These are phyloP conservation scores for Achaetomiella virescens DNA, from an alignment of 495 filamentous ascomycete species.

Conservation along the genomic window DNA sequence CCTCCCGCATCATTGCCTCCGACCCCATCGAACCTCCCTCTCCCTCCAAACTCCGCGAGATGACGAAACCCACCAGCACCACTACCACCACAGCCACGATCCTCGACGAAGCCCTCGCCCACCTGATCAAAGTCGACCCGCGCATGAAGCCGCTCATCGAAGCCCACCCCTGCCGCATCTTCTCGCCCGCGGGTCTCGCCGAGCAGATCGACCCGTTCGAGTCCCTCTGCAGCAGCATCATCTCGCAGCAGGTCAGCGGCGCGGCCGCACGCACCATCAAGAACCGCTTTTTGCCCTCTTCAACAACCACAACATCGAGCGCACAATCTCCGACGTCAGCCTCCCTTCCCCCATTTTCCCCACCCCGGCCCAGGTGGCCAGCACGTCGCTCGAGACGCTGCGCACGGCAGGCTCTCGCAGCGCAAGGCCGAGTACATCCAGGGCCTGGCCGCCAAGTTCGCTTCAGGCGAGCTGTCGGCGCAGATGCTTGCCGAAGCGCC, in stretches of 20 bases:
- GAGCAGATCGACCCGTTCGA: constrained; percentile 86
- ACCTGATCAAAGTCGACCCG: constrained; percentile 70
- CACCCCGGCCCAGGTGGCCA: constrained; percentile 62
- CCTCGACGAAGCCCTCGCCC: constrained; percentile 68
- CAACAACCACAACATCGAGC: constrained; percentile 28
- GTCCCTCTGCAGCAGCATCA: constrained; percentile 75
- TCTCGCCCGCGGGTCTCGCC: constrained; percentile 73
- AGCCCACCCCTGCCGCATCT: constrained; percentile 67
- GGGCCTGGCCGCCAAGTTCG: constrained; percentile 78
- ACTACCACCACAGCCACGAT: constrained; percentile 67
- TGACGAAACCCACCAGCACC: constrained; percentile 41
- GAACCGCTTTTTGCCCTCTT: constrained; percentile 80
- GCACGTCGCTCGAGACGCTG: constrained; percentile 53
- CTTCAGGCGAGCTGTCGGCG: constrained; percentile 63
- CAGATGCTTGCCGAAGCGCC: constrained; percentile 65
- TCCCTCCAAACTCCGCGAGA: constrained; percentile 46
- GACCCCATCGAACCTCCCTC: constrained; percentile 46
- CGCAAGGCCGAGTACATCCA: constrained; percentile 93
- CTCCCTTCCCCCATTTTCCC: constrained; percentile 51
- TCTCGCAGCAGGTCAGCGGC: constrained; percentile 92
- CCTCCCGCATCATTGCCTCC: constrained; percentile 61
- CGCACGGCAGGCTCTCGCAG: constrained; percentile 82
- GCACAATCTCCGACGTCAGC: constrained; percentile 3
- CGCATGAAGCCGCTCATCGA: constrained; percentile 68
- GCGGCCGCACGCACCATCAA: constrained; percentile 86